These are phyloP conservation scores for Backusella tarrabulga DNA, from an alignment of 192 early-diverging fungal genomes.

Conservation along the genomic window DNA sequence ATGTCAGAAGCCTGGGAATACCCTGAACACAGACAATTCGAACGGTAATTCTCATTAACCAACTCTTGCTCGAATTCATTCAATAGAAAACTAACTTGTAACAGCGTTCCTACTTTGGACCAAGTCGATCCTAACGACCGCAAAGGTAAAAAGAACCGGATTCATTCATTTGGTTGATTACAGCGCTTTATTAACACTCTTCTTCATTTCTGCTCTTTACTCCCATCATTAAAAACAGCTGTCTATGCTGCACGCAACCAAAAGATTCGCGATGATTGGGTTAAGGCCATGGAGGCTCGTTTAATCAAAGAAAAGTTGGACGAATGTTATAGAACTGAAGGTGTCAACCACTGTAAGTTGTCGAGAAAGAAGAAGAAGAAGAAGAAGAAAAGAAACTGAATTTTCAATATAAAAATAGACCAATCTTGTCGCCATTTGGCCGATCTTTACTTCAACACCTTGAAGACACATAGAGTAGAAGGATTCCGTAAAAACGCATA, in stretches of 20 bases:
- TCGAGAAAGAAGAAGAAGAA: not conserved
- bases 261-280: slow-evolving; percentile 85
- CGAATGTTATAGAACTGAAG: slow-evolving; percentile 91
- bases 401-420: slow-evolving; percentile 28
- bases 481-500: slow-evolving; percentile 47
- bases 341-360: slow-evolving; percentile 79
- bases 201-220: not conserved
- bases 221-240: slow-evolving; percentile 28
- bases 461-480: slow-evolving; percentile 54
- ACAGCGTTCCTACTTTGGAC: slow-evolving; percentile 35
- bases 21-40: slow-evolving; percentile 39
- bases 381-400: not conserved
- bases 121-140: slow-evolving; percentile 38
- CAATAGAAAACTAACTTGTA: not conserved
- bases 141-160: slow-evolving; percentile 29
- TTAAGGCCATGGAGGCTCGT: slow-evolving; percentile 86
- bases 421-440: slow-evolving; percentile 87
- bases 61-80: not conserved
- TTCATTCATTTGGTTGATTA: not conserved
- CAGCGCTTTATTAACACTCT: not conserved
- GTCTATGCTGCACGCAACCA: slow-evolving; percentile 72
- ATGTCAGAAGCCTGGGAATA: slow-evolving; percentile 39
- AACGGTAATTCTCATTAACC: slow-evolving; percentile 20
- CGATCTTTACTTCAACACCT: slow-evolving; percentile 73
- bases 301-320: slow-evolving; percentile 82